Conservation (phyloP, 176 grass and related monocot species). For the Calamus simplicifolius region DNA sequence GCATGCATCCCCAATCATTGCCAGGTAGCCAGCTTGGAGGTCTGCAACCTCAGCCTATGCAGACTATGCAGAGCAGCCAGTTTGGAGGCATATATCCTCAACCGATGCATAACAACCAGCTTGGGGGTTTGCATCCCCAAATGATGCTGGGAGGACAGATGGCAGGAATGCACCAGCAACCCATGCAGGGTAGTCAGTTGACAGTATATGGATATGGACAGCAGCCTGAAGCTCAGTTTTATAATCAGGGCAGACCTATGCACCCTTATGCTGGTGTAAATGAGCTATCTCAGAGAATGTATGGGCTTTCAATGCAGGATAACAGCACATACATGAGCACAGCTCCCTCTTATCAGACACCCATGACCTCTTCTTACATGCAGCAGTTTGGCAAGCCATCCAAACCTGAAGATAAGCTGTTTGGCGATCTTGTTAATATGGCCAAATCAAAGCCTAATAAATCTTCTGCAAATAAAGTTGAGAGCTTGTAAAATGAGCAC, state of each 20-base stretch:
- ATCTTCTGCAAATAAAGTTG: slow-evolving; percentile 36
- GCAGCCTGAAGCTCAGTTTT: slow-evolving; percentile 67
- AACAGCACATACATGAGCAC: slow-evolving; percentile 29
- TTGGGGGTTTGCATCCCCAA: slow-evolving; percentile 51
- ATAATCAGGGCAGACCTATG: slow-evolving; percentile 33
- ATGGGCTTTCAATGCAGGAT: slow-evolving; percentile 73
- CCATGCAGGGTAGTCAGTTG: slow-evolving; percentile 57
- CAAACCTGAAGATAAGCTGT: slow-evolving; percentile 78
- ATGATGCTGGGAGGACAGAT: slow-evolving; percentile 47
- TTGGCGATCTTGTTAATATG: slow-evolving; percentile 83
- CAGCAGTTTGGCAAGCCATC: slow-evolving; percentile 42
- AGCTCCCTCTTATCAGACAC: slow-evolving; percentile 20
- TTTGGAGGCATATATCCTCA: slow-evolving; percentile 42
- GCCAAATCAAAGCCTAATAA: slow-evolving; percentile 86
- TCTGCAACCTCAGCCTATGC: slow-evolving; percentile 28
- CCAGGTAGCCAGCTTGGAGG: slow-evolving; percentile 39
- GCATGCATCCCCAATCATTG: slow-evolving; percentile 30
- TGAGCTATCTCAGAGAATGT: slow-evolving; percentile 63
- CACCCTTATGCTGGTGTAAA: slow-evolving; percentile 48
- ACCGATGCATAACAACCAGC: slow-evolving; percentile 28
- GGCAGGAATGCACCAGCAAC: slow-evolving; percentile 28
- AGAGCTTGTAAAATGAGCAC: slow-evolving; percentile 20
- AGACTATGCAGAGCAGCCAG: slow-evolving; percentile 20
- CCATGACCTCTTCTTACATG: slow-evolving; percentile 19
- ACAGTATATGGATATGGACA: slow-evolving; percentile 49